Evolutionary conservation across 371 early-diverging fungal genomes (phyloP).

Genomic region (Mortierella sp.): DNA sequence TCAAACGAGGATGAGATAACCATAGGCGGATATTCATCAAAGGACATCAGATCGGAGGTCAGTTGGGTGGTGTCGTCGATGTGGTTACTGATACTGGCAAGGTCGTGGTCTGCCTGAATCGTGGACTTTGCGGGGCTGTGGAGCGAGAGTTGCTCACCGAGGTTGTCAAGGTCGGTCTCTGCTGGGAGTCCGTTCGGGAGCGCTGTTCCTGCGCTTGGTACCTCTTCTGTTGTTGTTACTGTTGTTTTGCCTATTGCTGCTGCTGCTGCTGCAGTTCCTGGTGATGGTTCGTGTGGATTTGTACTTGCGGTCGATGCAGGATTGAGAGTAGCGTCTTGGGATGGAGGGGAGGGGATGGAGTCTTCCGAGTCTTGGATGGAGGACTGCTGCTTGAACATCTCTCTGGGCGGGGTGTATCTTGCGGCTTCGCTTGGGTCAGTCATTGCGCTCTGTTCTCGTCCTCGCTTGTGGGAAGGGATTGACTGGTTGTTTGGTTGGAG

Average conservation of each 20-base stretch:
- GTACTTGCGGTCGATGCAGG: not conserved
- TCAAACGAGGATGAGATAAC: not conserved
- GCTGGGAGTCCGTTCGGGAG: conserved; percentile 18
- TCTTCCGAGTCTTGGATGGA: conserved; percentile 23
- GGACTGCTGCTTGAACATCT: conserved; percentile 40
- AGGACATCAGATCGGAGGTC: not conserved
- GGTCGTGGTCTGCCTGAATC: not conserved
- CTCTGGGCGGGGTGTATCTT: conserved; percentile 53
- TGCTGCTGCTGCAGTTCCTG: not conserved
- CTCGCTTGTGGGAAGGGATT: conserved; percentile 41
- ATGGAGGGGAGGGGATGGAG: conserved; percentile 10
- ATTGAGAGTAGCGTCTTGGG: conserved; percentile 14
- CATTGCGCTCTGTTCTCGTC: conserved; percentile 53
- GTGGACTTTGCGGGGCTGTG: conserved; percentile 46
- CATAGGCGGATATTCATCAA: not conserved
- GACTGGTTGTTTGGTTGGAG: not conserved
- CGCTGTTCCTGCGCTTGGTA: not conserved
- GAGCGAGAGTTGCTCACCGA: conserved; percentile 51
- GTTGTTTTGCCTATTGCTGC: not conserved
- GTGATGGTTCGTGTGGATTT: not conserved
- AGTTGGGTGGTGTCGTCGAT: not conserved
- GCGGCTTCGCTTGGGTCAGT: conserved; percentile 56
- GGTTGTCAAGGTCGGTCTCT: conserved; percentile 41
- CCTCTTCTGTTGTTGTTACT: not conserved
- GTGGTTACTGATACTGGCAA: not conserved